A percentile compares a stretch with the other conserved stretches of the same genome.
Conservation (phyloP, 768 basidiomycete species). For the Dictyophora rubrovolvata region DNA sequence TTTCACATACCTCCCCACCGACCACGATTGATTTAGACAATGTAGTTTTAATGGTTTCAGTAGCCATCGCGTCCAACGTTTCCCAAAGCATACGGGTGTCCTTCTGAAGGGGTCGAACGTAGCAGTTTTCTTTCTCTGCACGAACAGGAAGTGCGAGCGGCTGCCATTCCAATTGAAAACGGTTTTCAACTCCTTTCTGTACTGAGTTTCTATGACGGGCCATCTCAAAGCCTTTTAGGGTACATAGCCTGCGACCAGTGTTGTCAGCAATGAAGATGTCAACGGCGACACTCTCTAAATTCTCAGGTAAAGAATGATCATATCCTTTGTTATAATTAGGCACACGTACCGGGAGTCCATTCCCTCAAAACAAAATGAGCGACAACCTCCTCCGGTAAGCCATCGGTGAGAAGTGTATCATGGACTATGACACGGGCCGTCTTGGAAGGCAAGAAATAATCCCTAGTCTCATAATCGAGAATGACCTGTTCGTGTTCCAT, state of each 20-base stretch:
- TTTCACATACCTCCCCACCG: conserved; percentile 2
- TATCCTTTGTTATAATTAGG: background rate
- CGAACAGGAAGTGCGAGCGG: conserved; percentile 18
- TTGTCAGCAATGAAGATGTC: conserved; percentile 20
- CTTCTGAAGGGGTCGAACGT: background rate
- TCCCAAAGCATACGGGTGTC: conserved; percentile 3
- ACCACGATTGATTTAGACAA: background rate
- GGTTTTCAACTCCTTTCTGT: conserved; percentile 20
- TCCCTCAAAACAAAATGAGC: conserved; percentile 17
- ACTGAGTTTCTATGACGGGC: conserved; percentile 20
- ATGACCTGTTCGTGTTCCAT: conserved; percentile 22
- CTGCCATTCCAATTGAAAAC: conserved; percentile 24
- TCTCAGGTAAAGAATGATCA: background rate
- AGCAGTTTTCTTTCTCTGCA: background rate
- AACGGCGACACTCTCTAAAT: conserved; percentile 18
- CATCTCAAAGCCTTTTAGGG: conserved; percentile 23
- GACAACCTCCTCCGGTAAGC: conserved; percentile 14
- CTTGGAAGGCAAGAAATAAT: conserved; percentile 25
- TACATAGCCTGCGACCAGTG: conserved; percentile 17
- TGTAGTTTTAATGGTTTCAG: conserved; percentile 4
- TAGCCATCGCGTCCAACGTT: conserved; percentile 5
- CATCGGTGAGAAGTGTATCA: conserved; percentile 13
- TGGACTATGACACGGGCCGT: conserved; percentile 13
- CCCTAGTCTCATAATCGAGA: conserved; percentile 20
- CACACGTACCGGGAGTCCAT: conserved; percentile 22